phyloP scores from a whole-genome alignment of 371 early-diverging fungal species.

The Mortierella sp. region DNA sequence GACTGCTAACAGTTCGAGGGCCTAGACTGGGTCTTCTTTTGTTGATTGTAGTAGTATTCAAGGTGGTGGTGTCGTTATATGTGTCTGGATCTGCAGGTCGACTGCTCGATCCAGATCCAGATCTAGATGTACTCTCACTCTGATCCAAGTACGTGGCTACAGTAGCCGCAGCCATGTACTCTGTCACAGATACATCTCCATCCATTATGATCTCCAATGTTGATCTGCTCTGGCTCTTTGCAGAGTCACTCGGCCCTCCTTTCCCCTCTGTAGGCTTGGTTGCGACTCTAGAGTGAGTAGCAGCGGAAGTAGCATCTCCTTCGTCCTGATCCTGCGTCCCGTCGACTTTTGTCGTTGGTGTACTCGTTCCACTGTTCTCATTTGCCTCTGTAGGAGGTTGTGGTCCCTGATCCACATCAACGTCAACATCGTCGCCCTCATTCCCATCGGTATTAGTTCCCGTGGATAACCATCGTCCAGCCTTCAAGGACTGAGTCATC shows the following conservation, averaged over 20 bases:
- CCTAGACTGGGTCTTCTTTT: conserved; percentile 32
- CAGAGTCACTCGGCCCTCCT: no score
- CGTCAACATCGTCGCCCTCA: background rate
- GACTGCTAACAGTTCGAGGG: conserved; percentile 45
- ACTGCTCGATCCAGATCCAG: background rate
- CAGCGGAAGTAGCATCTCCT: no score
- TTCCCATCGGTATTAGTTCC: background rate
- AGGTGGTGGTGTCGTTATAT: conserved; percentile 10
- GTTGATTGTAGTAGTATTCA: background rate
- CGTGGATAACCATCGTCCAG: conserved; percentile 44
- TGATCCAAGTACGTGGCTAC: conserved; percentile 31
- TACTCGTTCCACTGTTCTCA: background rate
- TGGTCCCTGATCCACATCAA: background rate
- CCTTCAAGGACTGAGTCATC: conserved; percentile 44
- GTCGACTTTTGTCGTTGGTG: background rate
- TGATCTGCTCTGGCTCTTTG: no score
- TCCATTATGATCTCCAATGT: conserved; percentile 13
- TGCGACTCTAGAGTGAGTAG: no score
- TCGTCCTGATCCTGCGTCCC: background rate
- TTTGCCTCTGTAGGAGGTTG: background rate
- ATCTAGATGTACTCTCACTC: no score
- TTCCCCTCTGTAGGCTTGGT: no score
- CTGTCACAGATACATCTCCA: conserved; percentile 36
- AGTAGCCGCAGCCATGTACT: conserved; percentile 37
- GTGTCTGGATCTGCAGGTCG: background rate